Evolutionary conservation across 1,139 yeast species (phyloP), one percentile per base, ranked within the genome.

Genomic region (Debaryomyces udenii): DNA sequence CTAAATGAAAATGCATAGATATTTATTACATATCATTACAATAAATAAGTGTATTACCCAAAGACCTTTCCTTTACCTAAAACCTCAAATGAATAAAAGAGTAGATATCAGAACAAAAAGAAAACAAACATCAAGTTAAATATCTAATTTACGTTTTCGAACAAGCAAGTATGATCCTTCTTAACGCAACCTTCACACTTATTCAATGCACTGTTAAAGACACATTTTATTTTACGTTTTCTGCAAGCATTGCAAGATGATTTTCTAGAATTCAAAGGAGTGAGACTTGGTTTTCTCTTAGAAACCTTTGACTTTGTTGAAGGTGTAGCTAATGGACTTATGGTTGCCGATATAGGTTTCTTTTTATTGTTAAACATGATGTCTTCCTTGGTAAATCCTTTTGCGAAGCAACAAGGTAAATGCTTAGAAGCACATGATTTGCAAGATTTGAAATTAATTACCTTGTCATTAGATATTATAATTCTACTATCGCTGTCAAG

Each of bases 361-460:
- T 47, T 40, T 31, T 50, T 56, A 38, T 59, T 64, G 35, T 60
- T 57, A 7, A 51, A 43, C 48, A 64, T 50, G 17, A 78, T 76
- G 54, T 79, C 83, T 51, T 77, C 81, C 56, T 80, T 76, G 16
- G 83, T 79, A 54, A 77, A 79, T 3, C 84, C 85, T 52, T 78
- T 78, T 34, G 81, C 72, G 52, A 79, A 80, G 37, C 66, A 62
- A 53, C 85, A 80, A 22, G 62, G 53, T 32, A 76, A 57, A 31
- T 64, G 64, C 51, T 77, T 77, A 35, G 57, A 47, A 20, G 56
- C 59, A 54, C 85, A 80, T 14, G 78, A 75, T 40, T 69, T 65
- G 53, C 85, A 80, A 31, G 74, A 59, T 51, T 64, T 68, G 55
- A 76, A 78, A 46, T 74, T 74, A 42, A 80, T 68, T 40, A 74